These are phyloP conservation scores for Podospora comata DNA, from an alignment of 495 filamentous ascomycete species.

Conservation along the genomic window DNA sequence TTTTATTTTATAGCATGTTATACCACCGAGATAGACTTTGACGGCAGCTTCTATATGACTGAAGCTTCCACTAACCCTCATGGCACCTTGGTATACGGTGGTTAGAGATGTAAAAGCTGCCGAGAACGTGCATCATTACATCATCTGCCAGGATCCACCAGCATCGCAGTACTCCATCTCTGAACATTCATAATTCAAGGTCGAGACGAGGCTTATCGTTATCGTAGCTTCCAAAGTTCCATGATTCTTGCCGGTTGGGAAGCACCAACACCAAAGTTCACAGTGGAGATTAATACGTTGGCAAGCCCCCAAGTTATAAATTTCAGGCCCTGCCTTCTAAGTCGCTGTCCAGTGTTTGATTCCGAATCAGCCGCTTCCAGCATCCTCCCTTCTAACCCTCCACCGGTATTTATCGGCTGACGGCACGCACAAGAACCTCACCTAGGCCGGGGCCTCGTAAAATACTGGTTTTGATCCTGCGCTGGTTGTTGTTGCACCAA, in stretches of 20 bases:
- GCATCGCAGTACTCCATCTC: neutral
- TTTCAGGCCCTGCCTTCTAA: neutral
- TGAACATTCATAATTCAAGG: neutral
- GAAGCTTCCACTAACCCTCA: neutral
- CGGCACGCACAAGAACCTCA: constrained; percentile 5
- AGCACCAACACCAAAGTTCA: neutral
- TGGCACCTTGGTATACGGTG: neutral
- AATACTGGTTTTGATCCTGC: neutral
- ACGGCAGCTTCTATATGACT: neutral
- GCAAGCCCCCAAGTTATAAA: neutral
- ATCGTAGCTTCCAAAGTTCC: neutral
- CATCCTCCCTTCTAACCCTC: neutral
- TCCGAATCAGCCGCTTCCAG: neutral
- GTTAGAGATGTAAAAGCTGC: neutral
- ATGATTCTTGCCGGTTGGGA: neutral
- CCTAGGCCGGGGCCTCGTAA: neutral
- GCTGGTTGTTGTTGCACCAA: neutral
- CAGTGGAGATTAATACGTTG: too few relatives aligned
- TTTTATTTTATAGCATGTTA: too few relatives aligned
- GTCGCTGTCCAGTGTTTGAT: neutral
- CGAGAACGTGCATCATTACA: neutral
- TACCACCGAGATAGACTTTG: too few relatives aligned
- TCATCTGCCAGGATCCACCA: neutral
- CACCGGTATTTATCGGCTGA: constrained; percentile 1
- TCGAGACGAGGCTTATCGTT: neutral